Evolutionary conservation across 257 asterid species (phyloP), one percentile per base, ranked within the genome.

Genomic region (Voacanga thouarsii): DNA sequence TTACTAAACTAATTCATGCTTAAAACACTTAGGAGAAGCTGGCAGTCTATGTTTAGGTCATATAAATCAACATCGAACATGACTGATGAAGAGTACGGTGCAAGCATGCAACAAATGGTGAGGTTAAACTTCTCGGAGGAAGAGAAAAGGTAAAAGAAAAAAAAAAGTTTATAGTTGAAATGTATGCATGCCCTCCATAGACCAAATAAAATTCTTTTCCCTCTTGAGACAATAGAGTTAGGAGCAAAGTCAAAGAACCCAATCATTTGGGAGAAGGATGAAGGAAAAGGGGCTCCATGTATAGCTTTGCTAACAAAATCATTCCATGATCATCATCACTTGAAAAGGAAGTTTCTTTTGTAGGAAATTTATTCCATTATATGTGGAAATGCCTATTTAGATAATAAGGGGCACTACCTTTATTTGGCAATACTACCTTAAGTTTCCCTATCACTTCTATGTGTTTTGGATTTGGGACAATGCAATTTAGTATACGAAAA

Each of bases 271-370:
- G 74, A 59, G 75, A 65, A 72, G 45, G 67, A 80, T 79, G 77
- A 76, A 71, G 72, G 51, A 73, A 70, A 50, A 57, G 9, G 43
- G 33, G 41, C 60, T 49, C 59, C 53, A 15, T n/a, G n/a, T n/a
- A n/a, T 49, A 50, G 75, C 60, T 63, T 69, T 80, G 44, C 81
- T 74, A 55, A 80, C 86, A 83, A 75, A 60, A 78, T 86, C 66
- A 80, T 79, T 74, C 43, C 14, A 64, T 61, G 55, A 82, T 83
- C 82, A 86, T 83, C 77, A 86, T 89, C 75, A 75, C 88, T 83
- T 84, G 41, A 69, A 80, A 80, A 85, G 47, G 81, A 87, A 75
- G 82, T 71, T 74, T 79, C 72, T 75, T 37, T 60, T 72, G 80
- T 80, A 43, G 71, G 80, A 56, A 37, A 69, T 33, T 33, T 33